Evolutionary conservation across 805 yeast species (phyloP).

Genomic region (Candida piceae): DNA sequence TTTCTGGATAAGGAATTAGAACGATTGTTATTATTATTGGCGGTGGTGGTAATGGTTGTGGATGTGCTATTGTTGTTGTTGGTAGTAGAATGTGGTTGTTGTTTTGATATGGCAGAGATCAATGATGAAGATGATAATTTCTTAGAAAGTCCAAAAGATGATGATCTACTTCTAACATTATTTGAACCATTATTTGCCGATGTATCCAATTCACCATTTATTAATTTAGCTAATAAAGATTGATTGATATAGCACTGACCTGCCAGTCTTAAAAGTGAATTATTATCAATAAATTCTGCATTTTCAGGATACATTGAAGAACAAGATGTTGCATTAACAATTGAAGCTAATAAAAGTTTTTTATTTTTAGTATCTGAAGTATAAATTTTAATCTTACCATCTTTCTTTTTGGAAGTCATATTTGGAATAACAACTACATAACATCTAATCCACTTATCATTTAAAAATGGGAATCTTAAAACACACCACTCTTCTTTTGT

Average conservation of each 20-base stretch:
- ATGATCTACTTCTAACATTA: constrained; percentile 23
- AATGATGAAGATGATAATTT: constrained; percentile 27
- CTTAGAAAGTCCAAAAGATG: constrained; percentile 22
- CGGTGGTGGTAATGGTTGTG: too few relatives aligned
- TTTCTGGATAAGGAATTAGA: constrained; percentile 7
- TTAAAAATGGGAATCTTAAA: constrained; percentile 52
- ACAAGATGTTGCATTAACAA: constrained; percentile 39
- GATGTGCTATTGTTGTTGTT: too few relatives aligned
- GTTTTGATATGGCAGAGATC: constrained; percentile 13
- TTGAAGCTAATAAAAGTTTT: constrained; percentile 47
- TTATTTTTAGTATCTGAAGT: constrained; percentile 42
- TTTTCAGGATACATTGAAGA: constrained; percentile 58
- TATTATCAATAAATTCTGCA: constrained; percentile 50
- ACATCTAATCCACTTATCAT: constrained; percentile 55
- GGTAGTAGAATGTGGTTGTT: too few relatives aligned
- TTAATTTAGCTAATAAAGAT: constrained; percentile 19
- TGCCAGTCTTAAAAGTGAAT: constrained; percentile 49
- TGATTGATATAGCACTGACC: constrained; percentile 51
- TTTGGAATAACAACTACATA: constrained; percentile 44
- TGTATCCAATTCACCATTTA: constrained; percentile 19
- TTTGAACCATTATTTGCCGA: constrained; percentile 3
- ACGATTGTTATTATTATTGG: too few relatives aligned
- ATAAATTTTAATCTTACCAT: constrained; percentile 52
- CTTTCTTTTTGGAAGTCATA: constrained; percentile 35
- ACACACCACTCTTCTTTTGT: constrained; percentile 58